These are phyloP conservation scores for Erysiphe pulchra DNA, from an alignment of 2,329 filamentous ascomycete species.

Conservation along the genomic window DNA sequence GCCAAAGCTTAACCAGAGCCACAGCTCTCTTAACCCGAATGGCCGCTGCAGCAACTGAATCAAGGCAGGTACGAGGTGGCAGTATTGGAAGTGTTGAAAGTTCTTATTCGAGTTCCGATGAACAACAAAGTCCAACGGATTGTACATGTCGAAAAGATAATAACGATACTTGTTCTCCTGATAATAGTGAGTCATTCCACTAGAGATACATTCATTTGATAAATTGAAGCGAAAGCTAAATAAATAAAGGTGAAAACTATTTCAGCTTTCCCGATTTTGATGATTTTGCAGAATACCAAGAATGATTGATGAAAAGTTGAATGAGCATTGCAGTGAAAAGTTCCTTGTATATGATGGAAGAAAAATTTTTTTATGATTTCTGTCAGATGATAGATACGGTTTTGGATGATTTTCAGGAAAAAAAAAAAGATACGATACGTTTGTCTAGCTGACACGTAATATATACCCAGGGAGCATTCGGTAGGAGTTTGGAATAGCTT, in stretches of 20 bases:
- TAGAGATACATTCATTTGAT: neutral
- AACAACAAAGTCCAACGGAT: conserved; percentile 2
- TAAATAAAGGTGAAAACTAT: conserved; percentile 24
- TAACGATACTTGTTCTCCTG: neutral
- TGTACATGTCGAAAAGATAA: neutral
- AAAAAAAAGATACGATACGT: no score
- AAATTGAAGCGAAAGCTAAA: neutral
- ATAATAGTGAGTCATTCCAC: neutral
- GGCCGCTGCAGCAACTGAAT: conserved; percentile 22
- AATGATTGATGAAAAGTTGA: no score
- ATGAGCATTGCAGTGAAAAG: no score
- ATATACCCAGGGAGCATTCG: no score
- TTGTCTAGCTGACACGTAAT: no score
- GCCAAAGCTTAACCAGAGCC: conserved; percentile 23
- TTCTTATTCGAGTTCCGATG: conserved; percentile 6
- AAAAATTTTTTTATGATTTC: no score
- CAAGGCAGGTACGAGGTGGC: conserved; percentile 6
- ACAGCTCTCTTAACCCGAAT: conserved; percentile 28
- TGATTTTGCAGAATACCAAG: conserved; percentile 18
- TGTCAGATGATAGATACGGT: no score
- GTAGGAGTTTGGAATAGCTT: no score
- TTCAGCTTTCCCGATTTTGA: conserved; percentile 55
- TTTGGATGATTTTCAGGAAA: no score
- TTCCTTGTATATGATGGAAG: no score
- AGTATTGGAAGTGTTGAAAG: conserved; percentile 6